phyloP scores from a whole-genome alignment of 345 rosid species.

The Bruguiera sexangula region DNA sequence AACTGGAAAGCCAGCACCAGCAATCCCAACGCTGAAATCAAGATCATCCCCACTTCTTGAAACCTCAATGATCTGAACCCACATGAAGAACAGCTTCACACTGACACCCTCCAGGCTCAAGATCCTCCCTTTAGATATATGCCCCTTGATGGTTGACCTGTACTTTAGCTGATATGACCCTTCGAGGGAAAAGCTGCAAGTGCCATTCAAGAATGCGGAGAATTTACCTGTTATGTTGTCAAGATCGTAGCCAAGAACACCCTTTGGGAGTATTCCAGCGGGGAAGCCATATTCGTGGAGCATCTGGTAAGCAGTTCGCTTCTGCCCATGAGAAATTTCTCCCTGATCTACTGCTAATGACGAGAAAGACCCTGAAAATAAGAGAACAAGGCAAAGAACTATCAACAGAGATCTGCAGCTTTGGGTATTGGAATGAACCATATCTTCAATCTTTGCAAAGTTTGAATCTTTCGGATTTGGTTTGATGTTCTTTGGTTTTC shows the following conservation, averaged over 20 bases:
- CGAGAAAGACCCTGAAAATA: too few species aligned
- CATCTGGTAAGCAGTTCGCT: slow-evolving; percentile 44
- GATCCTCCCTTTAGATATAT: slow-evolving; percentile 42
- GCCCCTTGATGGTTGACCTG: slow-evolving; percentile 45
- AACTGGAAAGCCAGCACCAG: slow-evolving; percentile 56
- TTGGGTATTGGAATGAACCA: too few species aligned
- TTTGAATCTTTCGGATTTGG: too few species aligned
- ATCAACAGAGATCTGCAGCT: too few species aligned
- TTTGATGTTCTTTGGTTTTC: too few species aligned
- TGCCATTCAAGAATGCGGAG: slow-evolving; percentile 43
- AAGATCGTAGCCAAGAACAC: slow-evolving; percentile 46
- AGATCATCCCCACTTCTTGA: slow-evolving; percentile 46
- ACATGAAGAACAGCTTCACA: slow-evolving; percentile 53
- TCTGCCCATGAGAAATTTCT: too few species aligned
- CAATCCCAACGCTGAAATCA: slow-evolving; percentile 58
- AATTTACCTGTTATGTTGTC: slow-evolving; percentile 46
- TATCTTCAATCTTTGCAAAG: too few species aligned
- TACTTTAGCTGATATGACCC: slow-evolving; percentile 58
- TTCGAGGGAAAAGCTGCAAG: slow-evolving; percentile 36
- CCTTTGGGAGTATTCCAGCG: slow-evolving; percentile 53
- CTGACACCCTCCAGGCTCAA: slow-evolving; percentile 50
- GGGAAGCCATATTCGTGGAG: slow-evolving; percentile 47
- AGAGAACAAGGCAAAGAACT: too few species aligned
- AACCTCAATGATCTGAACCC: slow-evolving; percentile 65
- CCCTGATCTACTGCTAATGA: too few species aligned